These are phyloP conservation scores for Pseudozyma hubeiensis DNA, from an alignment of 1,284 basidiomycete genomes.

Conservation along the genomic window DNA sequence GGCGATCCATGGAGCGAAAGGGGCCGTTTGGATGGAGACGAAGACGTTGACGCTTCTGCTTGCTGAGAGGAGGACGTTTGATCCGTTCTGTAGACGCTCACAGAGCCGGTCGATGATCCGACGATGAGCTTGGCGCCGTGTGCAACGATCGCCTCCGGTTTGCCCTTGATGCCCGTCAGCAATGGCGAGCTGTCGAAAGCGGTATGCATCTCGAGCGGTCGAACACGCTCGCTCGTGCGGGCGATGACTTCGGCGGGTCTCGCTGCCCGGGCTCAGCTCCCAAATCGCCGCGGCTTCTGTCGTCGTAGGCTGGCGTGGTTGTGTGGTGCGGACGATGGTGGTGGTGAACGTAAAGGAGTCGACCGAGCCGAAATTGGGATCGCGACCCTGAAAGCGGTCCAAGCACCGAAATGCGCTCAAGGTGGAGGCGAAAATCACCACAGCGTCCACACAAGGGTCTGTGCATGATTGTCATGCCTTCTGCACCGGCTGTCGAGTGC, in stretches of 20 bases:
- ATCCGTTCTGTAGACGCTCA: constrained; percentile 43
- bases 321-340: no score
- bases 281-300: no score
- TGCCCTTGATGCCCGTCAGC: constrained; percentile 45
- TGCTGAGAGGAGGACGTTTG: neutral
- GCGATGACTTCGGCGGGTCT: no score
- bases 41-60: constrained; percentile 6
- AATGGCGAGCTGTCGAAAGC: constrained; percentile 48
- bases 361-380: neutral
- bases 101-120: constrained; percentile 47
- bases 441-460: constrained; percentile 7
- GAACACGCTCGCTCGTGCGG: neutral
- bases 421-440: constrained; percentile 14
- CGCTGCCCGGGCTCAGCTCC: no score
- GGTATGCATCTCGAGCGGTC: constrained; percentile 36
- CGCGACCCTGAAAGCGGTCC: neutral
- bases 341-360: neutral
- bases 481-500: no score
- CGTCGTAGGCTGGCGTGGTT: no score
- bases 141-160: constrained; percentile 43
- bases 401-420: neutral
- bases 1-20: constrained; percentile 17
- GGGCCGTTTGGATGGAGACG: constrained; percentile 10
- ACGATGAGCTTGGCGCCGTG: constrained; percentile 58
- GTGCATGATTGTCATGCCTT: constrained; percentile 7